phyloP scores from a whole-genome alignment of 2,329 filamentous ascomycete species.

The Fusarium devonianum region DNA sequence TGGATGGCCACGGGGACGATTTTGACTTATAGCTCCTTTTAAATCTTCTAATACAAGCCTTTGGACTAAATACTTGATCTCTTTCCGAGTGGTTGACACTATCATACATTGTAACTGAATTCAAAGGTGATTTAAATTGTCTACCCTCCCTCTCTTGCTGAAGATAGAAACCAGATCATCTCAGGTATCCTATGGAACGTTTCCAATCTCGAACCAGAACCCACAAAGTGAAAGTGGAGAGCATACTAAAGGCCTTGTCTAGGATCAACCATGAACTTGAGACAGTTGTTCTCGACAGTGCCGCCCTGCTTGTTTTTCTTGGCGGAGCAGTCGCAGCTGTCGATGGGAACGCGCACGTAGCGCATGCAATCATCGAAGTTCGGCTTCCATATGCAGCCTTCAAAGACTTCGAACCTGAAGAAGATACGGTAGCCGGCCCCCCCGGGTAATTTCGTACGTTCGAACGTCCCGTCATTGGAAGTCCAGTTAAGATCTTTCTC shows the following conservation, averaged over 20 bases:
- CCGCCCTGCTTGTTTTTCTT: slow-evolving; percentile 38
- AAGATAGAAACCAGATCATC: no score
- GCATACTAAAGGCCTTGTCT: no score
- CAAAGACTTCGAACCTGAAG: slow-evolving; percentile 17
- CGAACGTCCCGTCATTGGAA: no score
- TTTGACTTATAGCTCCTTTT: slow-evolving; percentile 3
- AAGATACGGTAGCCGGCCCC: slow-evolving; percentile 25
- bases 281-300: slow-evolving; percentile 24
- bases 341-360: slow-evolving; percentile 37
- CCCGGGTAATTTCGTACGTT: slow-evolving; percentile 11
- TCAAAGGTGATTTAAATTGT: no score
- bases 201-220: no score
- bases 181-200: no score
- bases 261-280: no score
- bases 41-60: slow-evolving; percentile 36
- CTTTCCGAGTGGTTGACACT: background rate
- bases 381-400: slow-evolving; percentile 29
- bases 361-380: slow-evolving; percentile 33
- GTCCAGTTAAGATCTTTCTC: no score
- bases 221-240: no score
- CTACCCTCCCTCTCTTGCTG: no score
- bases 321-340: slow-evolving; percentile 37
- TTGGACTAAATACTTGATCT: slow-evolving; percentile 2
- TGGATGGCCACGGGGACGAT: slow-evolving; percentile 1
- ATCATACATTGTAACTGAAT: no score